phyloP scores from a whole-genome alignment of 495 filamentous ascomycete species.

The Lasiosphaeriaceae sp. region DNA sequence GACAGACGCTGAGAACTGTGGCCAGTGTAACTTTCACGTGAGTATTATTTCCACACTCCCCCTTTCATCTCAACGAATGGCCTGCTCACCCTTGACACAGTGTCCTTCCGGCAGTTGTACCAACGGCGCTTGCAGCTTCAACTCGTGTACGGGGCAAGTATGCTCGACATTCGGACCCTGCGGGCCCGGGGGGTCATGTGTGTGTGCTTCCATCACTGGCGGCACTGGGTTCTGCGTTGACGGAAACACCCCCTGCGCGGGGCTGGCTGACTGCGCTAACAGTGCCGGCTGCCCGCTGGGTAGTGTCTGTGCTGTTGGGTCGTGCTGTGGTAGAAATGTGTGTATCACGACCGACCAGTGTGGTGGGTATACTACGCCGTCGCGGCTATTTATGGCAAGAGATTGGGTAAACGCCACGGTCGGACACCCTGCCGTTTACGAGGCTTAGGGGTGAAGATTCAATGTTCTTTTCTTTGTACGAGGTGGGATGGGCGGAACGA shows the following conservation, averaged over 20 bases:
- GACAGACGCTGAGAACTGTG: conserved; percentile 11
- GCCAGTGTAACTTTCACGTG: conserved; percentile 6
- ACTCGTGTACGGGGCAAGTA: conserved; percentile 11
- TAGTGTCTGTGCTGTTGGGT: conserved; percentile 18
- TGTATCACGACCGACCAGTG: conserved; percentile 16
- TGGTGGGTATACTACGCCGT: conserved; percentile 10
- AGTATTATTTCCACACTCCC: background rate
- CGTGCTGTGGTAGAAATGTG: conserved; percentile 18
- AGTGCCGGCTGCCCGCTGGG: conserved; percentile 18
- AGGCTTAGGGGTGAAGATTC: too few species aligned
- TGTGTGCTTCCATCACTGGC: conserved; percentile 15
- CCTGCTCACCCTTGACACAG: background rate
- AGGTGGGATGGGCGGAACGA: too few species aligned
- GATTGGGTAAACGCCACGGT: background rate
- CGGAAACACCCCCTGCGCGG: conserved; percentile 16
- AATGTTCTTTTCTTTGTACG: too few species aligned
- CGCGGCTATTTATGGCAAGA: conserved; percentile 1
- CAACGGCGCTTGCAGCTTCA: conserved; percentile 19
- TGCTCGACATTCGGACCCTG: conserved; percentile 29
- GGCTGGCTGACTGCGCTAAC: conserved; percentile 13
- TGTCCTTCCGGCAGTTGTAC: conserved; percentile 10
- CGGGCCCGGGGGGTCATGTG: conserved; percentile 12
- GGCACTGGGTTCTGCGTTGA: conserved; percentile 18
- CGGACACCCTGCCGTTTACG: background rate
- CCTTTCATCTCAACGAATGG: too few species aligned